Evolutionary conservation across 345 rosid species (phyloP), one percentile per base, ranked within the genome.

Genomic region (Syzygium jambos): DNA sequence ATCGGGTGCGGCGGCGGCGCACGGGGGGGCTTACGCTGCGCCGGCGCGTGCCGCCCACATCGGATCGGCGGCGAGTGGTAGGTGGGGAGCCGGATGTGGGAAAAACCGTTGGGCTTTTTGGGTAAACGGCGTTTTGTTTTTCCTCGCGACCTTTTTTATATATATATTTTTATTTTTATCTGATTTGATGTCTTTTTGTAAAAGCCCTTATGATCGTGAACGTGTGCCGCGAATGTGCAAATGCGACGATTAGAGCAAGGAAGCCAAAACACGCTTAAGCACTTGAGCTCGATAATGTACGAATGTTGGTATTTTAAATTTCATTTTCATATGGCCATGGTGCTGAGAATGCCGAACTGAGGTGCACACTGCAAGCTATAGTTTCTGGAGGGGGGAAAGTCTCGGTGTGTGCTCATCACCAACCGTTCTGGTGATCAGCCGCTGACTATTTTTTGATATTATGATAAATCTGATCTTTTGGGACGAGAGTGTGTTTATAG

Each of bases 341-440:
- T 41, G 43, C 43, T 4, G 6, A 41, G 6, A 6, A 41, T 5
- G 43, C 43, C 43, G 6, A 41, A 41, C 6, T 5, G 43, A 41
- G 5, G 43, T 5, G 6, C 43, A 6, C 43, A 41, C 43, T 6
- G 6, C 43, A 6, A 41, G 43, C 43, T 41, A 5, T 41, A 6
- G 43, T 41, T 41, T 41, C 5, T 4, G 6, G 6, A 41, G 4
- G 43, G 43, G 6, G 4, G n/a, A n/a, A 41, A 41, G 43, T 41
- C 43, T 41, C 43, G 43, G 4, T 41, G 6, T 41, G 43, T 41
- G 43, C 43, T 41, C 43, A 41, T 41, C 43, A 41, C 6, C 5
- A 1, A 41, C 43, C 1, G 1, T 41, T 41, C 43, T 5, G 4
- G 6, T 41, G 6, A 41, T 41, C 43, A 1, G 4, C 43, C 6